Conservation (phyloP, 2,329 filamentous ascomycete species). For the Pseudocercospora eumusae region DNA sequence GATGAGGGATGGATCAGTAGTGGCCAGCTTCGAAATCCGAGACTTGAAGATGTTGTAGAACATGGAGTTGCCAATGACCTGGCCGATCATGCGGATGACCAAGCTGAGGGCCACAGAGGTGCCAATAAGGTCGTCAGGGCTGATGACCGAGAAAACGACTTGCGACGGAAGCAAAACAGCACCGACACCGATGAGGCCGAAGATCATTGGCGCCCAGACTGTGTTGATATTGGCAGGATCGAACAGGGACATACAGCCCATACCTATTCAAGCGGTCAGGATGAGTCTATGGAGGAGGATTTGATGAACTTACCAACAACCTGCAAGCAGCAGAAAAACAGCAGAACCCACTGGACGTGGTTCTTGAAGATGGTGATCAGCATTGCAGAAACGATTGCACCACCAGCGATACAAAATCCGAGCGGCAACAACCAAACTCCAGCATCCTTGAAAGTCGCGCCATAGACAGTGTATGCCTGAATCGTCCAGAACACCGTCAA, state of each 20-base stretch:
- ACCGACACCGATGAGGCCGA: slow-evolving; percentile 64
- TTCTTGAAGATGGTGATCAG: slow-evolving; percentile 60
- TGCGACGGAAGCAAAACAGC: slow-evolving; percentile 67
- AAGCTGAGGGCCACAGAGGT: slow-evolving; percentile 67
- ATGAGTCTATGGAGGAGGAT: not conserved
- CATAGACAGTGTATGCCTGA: slow-evolving; percentile 64
- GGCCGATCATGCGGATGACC: slow-evolving; percentile 66
- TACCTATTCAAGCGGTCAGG: slow-evolving; percentile 12
- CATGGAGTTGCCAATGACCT: slow-evolving; percentile 53
- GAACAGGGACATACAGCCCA: slow-evolving; percentile 32
- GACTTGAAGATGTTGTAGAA: slow-evolving; percentile 56
- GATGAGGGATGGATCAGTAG: slow-evolving; percentile 41
- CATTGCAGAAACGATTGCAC: slow-evolving; percentile 59
- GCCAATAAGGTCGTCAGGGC: slow-evolving; percentile 67
- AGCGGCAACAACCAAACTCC: slow-evolving; percentile 65
- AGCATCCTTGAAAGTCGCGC: slow-evolving; percentile 41
- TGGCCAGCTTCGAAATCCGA: slow-evolving; percentile 51
- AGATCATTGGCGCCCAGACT: slow-evolving; percentile 52
- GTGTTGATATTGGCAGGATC: slow-evolving; percentile 28
- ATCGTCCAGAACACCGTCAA: slow-evolving; percentile 62
- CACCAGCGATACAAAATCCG: slow-evolving; percentile 62
- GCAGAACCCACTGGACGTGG: slow-evolving; percentile 60
- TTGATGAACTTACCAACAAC: slow-evolving; percentile 51
- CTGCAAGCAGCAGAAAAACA: slow-evolving; percentile 63
- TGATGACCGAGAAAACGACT: slow-evolving; percentile 68